Percentiles rank a stretch among this genome's conserved stretches.
Evolutionary conservation across 2,329 filamentous ascomycete genomes (phyloP).

Genomic region (Fonsecaea monophora): DNA sequence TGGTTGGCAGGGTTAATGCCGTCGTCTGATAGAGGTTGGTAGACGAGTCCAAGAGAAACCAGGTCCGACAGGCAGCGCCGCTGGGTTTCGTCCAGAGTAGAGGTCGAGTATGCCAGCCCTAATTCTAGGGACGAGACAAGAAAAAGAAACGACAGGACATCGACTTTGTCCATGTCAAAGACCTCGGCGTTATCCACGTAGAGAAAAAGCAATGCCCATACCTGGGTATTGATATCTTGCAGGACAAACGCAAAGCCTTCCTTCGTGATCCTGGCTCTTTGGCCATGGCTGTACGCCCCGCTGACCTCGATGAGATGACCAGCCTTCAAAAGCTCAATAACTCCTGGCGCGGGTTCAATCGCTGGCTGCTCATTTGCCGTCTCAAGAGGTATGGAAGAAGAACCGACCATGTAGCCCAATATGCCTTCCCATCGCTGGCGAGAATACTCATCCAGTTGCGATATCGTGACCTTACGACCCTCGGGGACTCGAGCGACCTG

Average conservation of each 20-base stretch:
- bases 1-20: conserved; percentile 50
- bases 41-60: conserved; percentile 90
- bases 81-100: conserved; percentile 80
- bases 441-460: conserved; percentile 83
- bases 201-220: conserved; percentile 92
- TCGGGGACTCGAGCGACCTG: conserved; percentile 74
- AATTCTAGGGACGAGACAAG: conserved; percentile 92
- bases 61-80: conserved; percentile 89
- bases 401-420: conserved; percentile 86
- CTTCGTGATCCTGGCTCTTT: conserved; percentile 78
- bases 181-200: conserved; percentile 85
- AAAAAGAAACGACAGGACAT: conserved; percentile 95
- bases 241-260: conserved; percentile 93
- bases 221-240: conserved; percentile 93
- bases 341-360: conserved; percentile 70
- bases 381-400: conserved; percentile 34
- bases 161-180: conserved; percentile 82
- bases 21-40: conserved; percentile 53
- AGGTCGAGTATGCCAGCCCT: conserved; percentile 87
- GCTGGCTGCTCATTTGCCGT: conserved; percentile 23
- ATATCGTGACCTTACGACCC: conserved; percentile 68
- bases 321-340: conserved; percentile 80
- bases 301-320: conserved; percentile 77
- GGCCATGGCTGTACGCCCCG: conserved; percentile 46
- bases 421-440: conserved; percentile 94